Conservation (phyloP, 495 filamentous ascomycete species). For the Penicillium bialowiezense region DNA sequence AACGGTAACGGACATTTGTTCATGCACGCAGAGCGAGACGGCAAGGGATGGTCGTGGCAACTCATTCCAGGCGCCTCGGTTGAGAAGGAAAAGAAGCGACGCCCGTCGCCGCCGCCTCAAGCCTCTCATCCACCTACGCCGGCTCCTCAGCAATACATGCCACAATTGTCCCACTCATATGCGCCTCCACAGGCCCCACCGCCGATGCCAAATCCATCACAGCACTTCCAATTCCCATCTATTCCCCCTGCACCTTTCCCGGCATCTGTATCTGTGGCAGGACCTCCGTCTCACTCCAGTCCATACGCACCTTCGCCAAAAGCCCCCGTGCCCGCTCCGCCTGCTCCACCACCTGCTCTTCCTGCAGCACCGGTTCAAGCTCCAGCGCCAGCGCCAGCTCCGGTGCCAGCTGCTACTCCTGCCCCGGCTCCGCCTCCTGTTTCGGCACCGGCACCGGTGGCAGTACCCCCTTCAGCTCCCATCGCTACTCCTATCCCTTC, state of each 20-base stretch:
- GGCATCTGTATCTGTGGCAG: slow-evolving; percentile 13
- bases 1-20: slow-evolving; percentile 82
- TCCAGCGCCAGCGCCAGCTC: slow-evolving; percentile 14
- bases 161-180: slow-evolving; percentile 39
- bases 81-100: slow-evolving; percentile 67
- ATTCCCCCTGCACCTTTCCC: slow-evolving; percentile 35
- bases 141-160: slow-evolving; percentile 41
- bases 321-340: slow-evolving; percentile 7
- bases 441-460: slow-evolving; percentile 12
- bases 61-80: slow-evolving; percentile 60
- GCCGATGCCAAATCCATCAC: slow-evolving; percentile 33
- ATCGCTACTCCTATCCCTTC: background rate
- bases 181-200: slow-evolving; percentile 25
- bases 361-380: slow-evolving; percentile 14
- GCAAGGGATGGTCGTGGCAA: slow-evolving; percentile 70
- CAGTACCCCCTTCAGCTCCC: slow-evolving; percentile 12
- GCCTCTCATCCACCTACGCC: slow-evolving; percentile 33
- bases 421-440: slow-evolving; percentile 18
- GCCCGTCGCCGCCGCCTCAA: slow-evolving; percentile 52
- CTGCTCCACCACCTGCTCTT: slow-evolving; percentile 11
- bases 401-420: slow-evolving; percentile 19
- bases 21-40: slow-evolving; percentile 73
- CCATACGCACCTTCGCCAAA: slow-evolving; percentile 17
- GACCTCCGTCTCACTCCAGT: slow-evolving; percentile 22
- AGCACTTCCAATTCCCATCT: slow-evolving; percentile 45